Evolutionary conservation across 164 flowering plant species (phyloP), one percentile per base, ranked within the genome.

Genomic region (Berberis vulgaris): DNA sequence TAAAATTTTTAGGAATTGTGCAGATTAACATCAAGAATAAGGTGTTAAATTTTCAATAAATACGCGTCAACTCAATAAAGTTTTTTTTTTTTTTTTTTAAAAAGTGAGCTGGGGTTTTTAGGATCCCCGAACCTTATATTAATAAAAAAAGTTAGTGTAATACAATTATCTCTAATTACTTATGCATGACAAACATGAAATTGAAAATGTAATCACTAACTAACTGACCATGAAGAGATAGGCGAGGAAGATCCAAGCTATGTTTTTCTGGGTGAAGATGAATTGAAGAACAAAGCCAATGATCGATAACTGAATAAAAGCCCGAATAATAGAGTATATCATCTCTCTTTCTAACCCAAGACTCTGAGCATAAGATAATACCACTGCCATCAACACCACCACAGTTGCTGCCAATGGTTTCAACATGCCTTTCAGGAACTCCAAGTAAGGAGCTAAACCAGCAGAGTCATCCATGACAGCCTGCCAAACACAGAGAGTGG

Each of bases 271-370:
- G 39, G n/a, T 78, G 76, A 94, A 94, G 57, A 94, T 89, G 77
- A 94, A 91, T 74, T 94, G 87, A 43, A 94, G 82, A 61, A 94
- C 99, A 65, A 94, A 94, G 2, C 99, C 95, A 72, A 94, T 91
- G 5, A 86, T 63, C 40, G 96, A 86, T 60, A 94, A 88, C 75
- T 94, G 96, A 63, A 94, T 67, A 80, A 94, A 94, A 6, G 97
- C 89, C 52, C 97, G 80, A 39, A 73, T 41, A 45, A 94, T 81
- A 8, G 96, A 73, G 57, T 82, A 86, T 1, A 82, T 38, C 99
- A 94, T 91, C 71, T 94, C 99, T 6, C 65, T 71, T 59, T 82
- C 94, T 64, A 94, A 55, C 0, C 83, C 90, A 38, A 94, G 73
- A 64, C 76, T 86, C 80, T 94, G 91, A 0, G 69, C 43, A 60